Conservation (phyloP, 371 early-diverging fungal genomes). For the Blastocladiella emersonii region DNA sequence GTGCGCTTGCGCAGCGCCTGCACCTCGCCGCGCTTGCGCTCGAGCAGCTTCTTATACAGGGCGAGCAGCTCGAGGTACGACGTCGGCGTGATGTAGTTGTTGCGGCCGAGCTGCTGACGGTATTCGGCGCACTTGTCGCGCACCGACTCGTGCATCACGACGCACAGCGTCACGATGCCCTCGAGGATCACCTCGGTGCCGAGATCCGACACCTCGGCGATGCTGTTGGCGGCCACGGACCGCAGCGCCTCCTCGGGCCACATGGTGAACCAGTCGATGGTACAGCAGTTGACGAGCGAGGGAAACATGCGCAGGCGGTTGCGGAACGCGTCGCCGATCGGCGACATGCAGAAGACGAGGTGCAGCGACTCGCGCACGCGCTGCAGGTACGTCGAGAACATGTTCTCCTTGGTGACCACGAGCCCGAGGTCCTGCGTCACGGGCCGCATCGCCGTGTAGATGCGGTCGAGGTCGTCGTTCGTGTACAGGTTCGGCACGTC, state of each 20-base stretch:
- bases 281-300: conserved; percentile 43
- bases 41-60: conserved; percentile 32
- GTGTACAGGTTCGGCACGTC: conserved; percentile 46
- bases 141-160: conserved; percentile 42
- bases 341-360: conserved; percentile 43
- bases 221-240: conserved; percentile 35
- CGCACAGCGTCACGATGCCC: conserved; percentile 40
- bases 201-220: conserved; percentile 35
- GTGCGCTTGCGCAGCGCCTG: conserved; percentile 36
- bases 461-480: conserved; percentile 37
- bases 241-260: conserved; percentile 48
- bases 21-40: conserved; percentile 37
- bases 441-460: conserved; percentile 34
- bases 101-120: conserved; percentile 28
- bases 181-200: conserved; percentile 41
- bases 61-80: conserved; percentile 36
- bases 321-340: conserved; percentile 43
- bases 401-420: conserved; percentile 20
- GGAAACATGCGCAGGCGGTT: conserved; percentile 45
- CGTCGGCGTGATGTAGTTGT: conserved; percentile 42
- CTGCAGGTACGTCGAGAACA: conserved; percentile 30
- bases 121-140: conserved; percentile 30
- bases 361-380: conserved; percentile 30
- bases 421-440: conserved; percentile 28
- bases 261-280: conserved; percentile 46